Evolutionary conservation across 352 stramenopile genomes (phyloP).

Genomic region (Plasmopara muralis): DNA sequence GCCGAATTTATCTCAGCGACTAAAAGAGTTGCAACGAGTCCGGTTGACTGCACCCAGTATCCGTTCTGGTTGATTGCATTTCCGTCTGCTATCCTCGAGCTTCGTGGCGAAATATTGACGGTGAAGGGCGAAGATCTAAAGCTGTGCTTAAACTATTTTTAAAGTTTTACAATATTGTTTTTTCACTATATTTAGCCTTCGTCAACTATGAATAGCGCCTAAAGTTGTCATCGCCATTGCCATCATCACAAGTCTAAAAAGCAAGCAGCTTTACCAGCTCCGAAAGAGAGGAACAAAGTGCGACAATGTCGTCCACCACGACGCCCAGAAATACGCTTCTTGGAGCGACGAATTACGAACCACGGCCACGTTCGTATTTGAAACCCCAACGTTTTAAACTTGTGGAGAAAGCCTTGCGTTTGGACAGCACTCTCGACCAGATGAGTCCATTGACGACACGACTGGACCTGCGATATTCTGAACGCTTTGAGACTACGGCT

Average conservation of each 20-base stretch:
- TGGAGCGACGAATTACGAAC: constrained; percentile 66
- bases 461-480: constrained; percentile 45
- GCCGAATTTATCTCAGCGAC: constrained; percentile 44
- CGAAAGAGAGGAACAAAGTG: constrained; percentile 5
- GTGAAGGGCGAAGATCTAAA: background rate
- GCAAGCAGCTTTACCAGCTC: constrained; percentile 1
- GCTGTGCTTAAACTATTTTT: background rate
- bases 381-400: constrained; percentile 83
- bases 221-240: background rate
- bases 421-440: constrained; percentile 59
- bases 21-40: constrained; percentile 19
- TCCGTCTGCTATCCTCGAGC: too few relatives aligned
- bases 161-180: too few relatives aligned
- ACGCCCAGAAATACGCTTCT: constrained; percentile 69
- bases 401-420: constrained; percentile 41
- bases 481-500: constrained; percentile 54
- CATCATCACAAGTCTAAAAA: constrained; percentile 9
- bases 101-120: background rate
- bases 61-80: background rate
- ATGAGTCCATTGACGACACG: constrained; percentile 54
- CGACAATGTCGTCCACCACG: constrained; percentile 37
- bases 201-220: constrained; percentile 22
- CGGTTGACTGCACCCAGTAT: background rate
- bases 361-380: constrained; percentile 49
- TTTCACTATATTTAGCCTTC: too few relatives aligned